Evolutionary conservation across 2,329 filamentous ascomycete genomes (phyloP).

Genomic region (Ophiocordyceps robertsii): DNA sequence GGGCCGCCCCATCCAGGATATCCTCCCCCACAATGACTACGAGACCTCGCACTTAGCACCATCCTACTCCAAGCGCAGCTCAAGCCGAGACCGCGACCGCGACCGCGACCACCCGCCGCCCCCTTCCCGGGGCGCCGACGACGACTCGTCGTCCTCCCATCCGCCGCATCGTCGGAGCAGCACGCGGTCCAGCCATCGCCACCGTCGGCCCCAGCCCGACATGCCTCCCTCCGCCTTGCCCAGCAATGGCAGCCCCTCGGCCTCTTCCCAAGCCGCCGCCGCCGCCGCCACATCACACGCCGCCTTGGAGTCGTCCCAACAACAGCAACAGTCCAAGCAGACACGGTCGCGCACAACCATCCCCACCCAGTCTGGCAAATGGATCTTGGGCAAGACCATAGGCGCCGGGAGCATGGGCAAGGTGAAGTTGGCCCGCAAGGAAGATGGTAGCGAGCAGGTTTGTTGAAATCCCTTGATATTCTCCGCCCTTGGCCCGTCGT

Average conservation of each 20-base stretch:
- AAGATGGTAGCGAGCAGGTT: constrained; percentile 84
- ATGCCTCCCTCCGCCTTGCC: constrained; percentile 38
- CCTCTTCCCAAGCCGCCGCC: constrained; percentile 31
- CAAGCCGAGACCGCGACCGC: constrained; percentile 31
- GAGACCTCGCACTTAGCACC: constrained; percentile 53
- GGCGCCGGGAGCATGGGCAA: constrained; percentile 98
- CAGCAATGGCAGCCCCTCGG: constrained; percentile 38
- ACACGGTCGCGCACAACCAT: constrained; percentile 65
- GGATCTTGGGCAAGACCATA: constrained; percentile 92
- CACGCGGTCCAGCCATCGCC: constrained; percentile 29
- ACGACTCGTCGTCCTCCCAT: constrained; percentile 24
- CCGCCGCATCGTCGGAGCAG: constrained; percentile 34
- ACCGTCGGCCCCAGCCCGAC: constrained; percentile 21
- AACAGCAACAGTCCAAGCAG: constrained; percentile 28
- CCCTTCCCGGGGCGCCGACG: constrained; percentile 41
- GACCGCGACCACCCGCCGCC: constrained; percentile 14
- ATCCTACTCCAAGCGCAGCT: constrained; percentile 45
- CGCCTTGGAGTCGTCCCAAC: constrained; percentile 20
- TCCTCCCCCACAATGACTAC: constrained; percentile 51
- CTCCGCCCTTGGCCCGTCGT: background rate
- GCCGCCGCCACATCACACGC: constrained; percentile 24
- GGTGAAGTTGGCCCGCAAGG: constrained; percentile 86
- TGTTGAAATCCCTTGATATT: constrained; percentile 11
- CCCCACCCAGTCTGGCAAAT: constrained; percentile 79
- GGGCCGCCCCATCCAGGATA: constrained; percentile 27